Evolutionary conservation across 208 protist genomes (phyloP).

Genomic region (Borovskyia barvae): DNA sequence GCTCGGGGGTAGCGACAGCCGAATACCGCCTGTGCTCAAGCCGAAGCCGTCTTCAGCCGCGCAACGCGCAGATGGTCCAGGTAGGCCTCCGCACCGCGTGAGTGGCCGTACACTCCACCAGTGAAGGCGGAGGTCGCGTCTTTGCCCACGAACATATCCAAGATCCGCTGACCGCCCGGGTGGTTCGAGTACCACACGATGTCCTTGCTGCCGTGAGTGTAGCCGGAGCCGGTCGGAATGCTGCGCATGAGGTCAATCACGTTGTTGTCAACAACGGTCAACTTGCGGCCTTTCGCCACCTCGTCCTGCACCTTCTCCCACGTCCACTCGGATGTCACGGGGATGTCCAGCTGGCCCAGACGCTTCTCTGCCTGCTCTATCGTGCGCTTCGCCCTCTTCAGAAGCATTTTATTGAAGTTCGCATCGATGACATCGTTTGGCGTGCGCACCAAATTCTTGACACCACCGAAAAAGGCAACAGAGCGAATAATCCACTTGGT

Average conservation of each 20-base stretch:
- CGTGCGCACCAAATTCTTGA: constrained; percentile 64
- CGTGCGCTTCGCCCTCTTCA: constrained; percentile 36
- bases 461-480: constrained; percentile 50
- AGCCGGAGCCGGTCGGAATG: constrained; percentile 54
- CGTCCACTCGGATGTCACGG: constrained; percentile 40
- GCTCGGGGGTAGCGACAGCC: no score
- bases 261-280: constrained; percentile 60
- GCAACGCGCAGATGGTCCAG: constrained; percentile 68
- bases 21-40: no score
- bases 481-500: constrained; percentile 87
- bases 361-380: constrained; percentile 39
- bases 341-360: constrained; percentile 41
- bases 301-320: constrained; percentile 62
- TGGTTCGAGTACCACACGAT: constrained; percentile 72
- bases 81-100: constrained; percentile 53
- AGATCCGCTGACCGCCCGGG: constrained; percentile 70
- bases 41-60: constrained; percentile 25
- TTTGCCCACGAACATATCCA: constrained; percentile 75
- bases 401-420: constrained; percentile 54
- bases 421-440: constrained; percentile 59
- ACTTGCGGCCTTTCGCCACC: constrained; percentile 61
- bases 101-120: constrained; percentile 74
- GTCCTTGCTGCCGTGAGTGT: constrained; percentile 66
- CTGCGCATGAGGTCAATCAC: constrained; percentile 67
- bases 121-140: constrained; percentile 73